Conservation (phyloP, 768 basidiomycete species). For the Leccinum uliginosum region DNA sequence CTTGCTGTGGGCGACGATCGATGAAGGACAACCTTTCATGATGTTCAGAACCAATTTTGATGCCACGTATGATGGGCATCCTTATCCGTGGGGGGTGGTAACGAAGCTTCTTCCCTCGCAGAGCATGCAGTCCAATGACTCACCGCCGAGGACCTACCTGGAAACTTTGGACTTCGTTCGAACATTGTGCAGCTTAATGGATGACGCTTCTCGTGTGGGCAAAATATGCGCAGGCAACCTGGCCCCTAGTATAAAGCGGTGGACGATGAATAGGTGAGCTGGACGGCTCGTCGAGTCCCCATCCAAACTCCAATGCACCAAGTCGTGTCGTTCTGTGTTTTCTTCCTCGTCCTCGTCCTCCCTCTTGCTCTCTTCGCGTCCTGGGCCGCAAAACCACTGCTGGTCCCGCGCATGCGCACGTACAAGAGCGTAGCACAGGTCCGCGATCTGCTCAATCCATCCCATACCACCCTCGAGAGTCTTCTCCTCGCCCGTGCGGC, state of each 20-base stretch:
- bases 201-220: not conserved
- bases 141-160: not conserved
- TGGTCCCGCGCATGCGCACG: constrained; percentile 2
- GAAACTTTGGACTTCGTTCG: not conserved
- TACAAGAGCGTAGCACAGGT: constrained; percentile 8
- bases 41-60: not conserved
- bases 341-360: not conserved
- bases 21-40: not conserved
- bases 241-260: no score
- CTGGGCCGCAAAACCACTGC: not conserved
- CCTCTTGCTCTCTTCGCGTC: not conserved
- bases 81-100: not conserved
- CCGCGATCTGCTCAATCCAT: constrained; percentile 15
- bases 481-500: constrained; percentile 18
- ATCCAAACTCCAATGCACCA: not conserved
- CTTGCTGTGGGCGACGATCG: constrained; percentile 9
- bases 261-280: constrained; percentile 10
- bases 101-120: not conserved
- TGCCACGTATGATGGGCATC: not conserved
- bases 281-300: not conserved
- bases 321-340: constrained; percentile 2
- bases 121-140: not conserved
- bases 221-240: not conserved
- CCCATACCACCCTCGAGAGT: not conserved
- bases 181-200: not conserved